Evolutionary conservation across 331 rosid species (phyloP).

Genomic region (Stylosanthes scabra): DNA sequence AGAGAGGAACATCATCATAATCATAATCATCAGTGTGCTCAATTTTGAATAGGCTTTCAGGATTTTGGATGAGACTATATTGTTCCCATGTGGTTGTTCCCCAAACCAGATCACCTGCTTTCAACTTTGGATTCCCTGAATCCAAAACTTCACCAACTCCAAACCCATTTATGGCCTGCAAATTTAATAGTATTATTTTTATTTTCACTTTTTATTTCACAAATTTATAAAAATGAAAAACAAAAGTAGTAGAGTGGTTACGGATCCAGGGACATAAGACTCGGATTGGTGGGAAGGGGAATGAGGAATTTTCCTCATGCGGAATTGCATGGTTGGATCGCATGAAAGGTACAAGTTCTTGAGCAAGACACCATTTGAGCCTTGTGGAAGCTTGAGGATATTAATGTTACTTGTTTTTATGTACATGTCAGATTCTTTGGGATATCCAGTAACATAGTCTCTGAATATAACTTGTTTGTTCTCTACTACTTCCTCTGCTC

Average conservation of each 20-base stretch:
- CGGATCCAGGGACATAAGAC: constrained; percentile 18
- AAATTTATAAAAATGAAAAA: too few relatives aligned
- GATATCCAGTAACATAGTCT: constrained; percentile 33
- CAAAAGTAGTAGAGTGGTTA: not conserved
- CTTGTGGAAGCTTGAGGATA: constrained; percentile 19
- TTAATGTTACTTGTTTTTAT: not conserved
- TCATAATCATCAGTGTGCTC: constrained; percentile 42
- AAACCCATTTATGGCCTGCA: constrained; percentile 30
- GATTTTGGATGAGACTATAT: constrained; percentile 9
- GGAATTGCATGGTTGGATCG: constrained; percentile 44
- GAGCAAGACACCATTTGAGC: constrained; percentile 26
- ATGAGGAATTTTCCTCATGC: constrained; percentile 14
- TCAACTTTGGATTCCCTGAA: constrained; percentile 24
- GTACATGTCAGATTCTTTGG: constrained; percentile 44
- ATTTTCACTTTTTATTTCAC: too few relatives aligned
- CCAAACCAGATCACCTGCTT: constrained; percentile 27
- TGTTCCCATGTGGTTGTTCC: constrained; percentile 26
- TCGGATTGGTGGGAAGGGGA: not conserved
- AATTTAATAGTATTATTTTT: too few relatives aligned
- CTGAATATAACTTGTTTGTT: constrained; percentile 41
- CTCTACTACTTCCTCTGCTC: constrained; percentile 32
- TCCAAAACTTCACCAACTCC: constrained; percentile 30
- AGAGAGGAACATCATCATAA: constrained; percentile 32
- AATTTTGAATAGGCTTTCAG: constrained; percentile 35
- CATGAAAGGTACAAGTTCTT: constrained; percentile 43